Base-by-base conservation (phyloP, 169 alveolate genomes). In the Babesia sp. region DNA sequence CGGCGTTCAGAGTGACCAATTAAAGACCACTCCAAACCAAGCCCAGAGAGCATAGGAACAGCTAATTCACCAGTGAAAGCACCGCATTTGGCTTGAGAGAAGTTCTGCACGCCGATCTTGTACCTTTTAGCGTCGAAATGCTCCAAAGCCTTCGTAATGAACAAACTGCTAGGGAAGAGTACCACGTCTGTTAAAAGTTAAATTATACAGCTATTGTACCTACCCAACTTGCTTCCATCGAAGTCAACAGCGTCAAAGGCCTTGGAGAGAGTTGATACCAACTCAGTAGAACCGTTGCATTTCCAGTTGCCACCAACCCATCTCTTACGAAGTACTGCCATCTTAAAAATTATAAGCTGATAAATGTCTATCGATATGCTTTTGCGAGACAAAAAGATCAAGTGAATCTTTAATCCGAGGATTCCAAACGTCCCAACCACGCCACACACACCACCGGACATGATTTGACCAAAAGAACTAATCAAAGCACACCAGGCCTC, bases 1-100 rank as follows among this genome's bases (percentile, higher is more conserved):
- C 99, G 93, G 59, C 99, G 95, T 84, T 98, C 99, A 24, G 99
- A 95, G 90, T 98, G 99, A 18, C 99, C 99, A 42, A 97, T 82
- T 57, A 98, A 86, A 29, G 96, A 92, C 98, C 99, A 98, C 44
- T 91, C 83, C 34, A 97, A 71, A 16, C 96, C 98, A 53, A 94
- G 68, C 77, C 96, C 99, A 56, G 85, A 85, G 18, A 97, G 87
- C 90, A 95, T 95, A 44, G 95, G 96, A 20, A 96, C 97, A 61
- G 96, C 83, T 46, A 96, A 67, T 85, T 98, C 99, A 18, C 99
- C 99, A 22, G 99, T 98, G 91, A 88, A 97, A 29, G 99, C 98
- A 28, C 99, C 99, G 59, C 83, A 86, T 53, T 96, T 98, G 58
- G 95, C 91, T 78, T 90, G 87, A 31, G 98, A 95, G 33, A 92